A percentile compares a stretch with the other conserved stretches of the same genome.
phyloP scores from a whole-genome alignment of 768 basidiomycete genomes.

The Calocera viscosa region DNA sequence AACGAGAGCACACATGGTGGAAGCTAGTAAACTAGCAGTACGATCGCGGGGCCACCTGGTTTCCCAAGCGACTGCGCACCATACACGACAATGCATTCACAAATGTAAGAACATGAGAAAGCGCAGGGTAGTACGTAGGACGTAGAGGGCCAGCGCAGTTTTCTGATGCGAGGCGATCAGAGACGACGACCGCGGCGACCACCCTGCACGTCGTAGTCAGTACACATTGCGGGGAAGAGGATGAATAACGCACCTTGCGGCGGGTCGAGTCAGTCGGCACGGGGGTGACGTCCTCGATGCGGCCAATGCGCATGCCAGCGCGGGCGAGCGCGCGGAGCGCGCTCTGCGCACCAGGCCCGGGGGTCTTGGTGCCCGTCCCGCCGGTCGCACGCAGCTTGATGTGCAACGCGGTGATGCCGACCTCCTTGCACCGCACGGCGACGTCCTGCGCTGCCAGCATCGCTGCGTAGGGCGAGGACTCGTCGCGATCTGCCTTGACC shows the following conservation, averaged over 20 bases:
- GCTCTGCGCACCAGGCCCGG: constrained; percentile 95
- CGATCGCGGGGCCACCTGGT: constrained; percentile 1
- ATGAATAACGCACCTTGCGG: constrained; percentile 58
- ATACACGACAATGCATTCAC: neutral
- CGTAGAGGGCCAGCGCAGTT: neutral
- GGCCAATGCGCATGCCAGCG: constrained; percentile 93
- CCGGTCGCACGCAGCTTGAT: constrained; percentile 97
- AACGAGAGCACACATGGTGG: neutral
- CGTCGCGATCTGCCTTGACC: constrained; percentile 99
- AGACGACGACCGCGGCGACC: constrained; percentile 98
- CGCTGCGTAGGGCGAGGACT: constrained; percentile 93
- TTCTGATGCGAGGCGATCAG: constrained; percentile 17
- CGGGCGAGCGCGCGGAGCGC: constrained; percentile 96
- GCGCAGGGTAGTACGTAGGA: neutral
- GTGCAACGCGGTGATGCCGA: constrained; percentile 96
- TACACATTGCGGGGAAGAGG: neutral
- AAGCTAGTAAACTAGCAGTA: neutral
- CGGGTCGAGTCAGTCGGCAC: constrained; percentile 94
- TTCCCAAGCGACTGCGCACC: neutral
- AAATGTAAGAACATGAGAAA: neutral
- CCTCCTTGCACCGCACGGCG: constrained; percentile 90
- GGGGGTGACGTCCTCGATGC: constrained; percentile 97
- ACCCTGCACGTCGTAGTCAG: constrained; percentile 44
- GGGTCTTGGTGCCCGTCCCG: constrained; percentile 97
- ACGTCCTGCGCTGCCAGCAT: constrained; percentile 99